These are phyloP conservation scores for Naganishia kalamii DNA, from an alignment of 768 basidiomycete species.

Conservation along the genomic window DNA sequence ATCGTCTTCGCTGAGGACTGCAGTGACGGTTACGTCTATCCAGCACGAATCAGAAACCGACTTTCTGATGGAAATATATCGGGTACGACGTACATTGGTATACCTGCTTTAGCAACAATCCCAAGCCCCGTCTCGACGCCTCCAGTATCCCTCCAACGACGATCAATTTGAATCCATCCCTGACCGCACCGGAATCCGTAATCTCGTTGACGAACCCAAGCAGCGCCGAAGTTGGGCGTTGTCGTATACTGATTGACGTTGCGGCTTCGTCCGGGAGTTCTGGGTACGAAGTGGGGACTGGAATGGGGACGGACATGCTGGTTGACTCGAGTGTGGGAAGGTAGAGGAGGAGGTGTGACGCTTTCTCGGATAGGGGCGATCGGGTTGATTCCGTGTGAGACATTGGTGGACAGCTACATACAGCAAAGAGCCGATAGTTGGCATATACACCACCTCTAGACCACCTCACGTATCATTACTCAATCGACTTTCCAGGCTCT, in stretches of 20 bases:
- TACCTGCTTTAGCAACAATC: not conserved
- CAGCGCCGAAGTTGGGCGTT: not conserved
- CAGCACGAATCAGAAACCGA: too few relatives aligned
- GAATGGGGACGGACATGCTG: too few relatives aligned
- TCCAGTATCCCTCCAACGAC: conserved; percentile 18
- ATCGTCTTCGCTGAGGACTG: conserved; percentile 16
- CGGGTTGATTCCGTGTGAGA: too few relatives aligned
- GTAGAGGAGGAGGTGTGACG: too few relatives aligned
- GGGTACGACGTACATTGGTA: not conserved
- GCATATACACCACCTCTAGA: too few relatives aligned
- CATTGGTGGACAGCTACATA: too few relatives aligned
- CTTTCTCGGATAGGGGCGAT: too few relatives aligned
- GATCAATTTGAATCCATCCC: conserved; percentile 21
- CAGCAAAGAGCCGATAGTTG: too few relatives aligned
- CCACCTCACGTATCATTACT: too few relatives aligned
- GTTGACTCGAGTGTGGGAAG: too few relatives aligned
- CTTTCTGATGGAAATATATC: not conserved
- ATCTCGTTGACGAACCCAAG: conserved; percentile 3
- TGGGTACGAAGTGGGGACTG: not conserved
- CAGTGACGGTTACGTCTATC: conserved; percentile 20
- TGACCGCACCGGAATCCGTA: conserved; percentile 13
- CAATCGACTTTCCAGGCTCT: too few relatives aligned
- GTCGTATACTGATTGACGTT: not conserved
- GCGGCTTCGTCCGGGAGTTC: not conserved
- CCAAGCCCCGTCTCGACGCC: conserved; percentile 12